Percentiles rank a stretch among this genome's conserved stretches.
Conservation (phyloP, 106 monocot species). For the Phalaenopsis aphrodite region DNA sequence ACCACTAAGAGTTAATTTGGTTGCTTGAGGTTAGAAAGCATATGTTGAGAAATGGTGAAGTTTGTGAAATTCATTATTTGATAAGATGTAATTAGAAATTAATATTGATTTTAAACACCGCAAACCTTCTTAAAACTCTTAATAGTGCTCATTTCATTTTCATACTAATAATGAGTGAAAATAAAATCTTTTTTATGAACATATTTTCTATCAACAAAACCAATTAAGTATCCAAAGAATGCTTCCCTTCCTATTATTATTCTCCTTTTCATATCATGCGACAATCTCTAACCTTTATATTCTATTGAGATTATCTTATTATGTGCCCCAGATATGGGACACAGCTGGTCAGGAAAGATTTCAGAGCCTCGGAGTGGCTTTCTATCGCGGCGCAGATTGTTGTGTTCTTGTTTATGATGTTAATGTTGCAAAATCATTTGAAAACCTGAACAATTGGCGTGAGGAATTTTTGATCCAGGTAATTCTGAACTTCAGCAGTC, state of each 20-base stretch:
- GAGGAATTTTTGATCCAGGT: conserved; percentile 73
- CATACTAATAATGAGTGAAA: background rate
- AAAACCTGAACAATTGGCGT: conserved; percentile 79
- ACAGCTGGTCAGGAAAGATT: conserved; percentile 95
- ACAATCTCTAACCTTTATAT: background rate
- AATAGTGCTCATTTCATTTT: background rate
- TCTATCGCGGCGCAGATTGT: conserved; percentile 89
- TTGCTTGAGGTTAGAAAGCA: background rate
- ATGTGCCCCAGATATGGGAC: conserved; percentile 69
- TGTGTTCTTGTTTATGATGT: conserved; percentile 94
- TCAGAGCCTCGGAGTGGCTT: conserved; percentile 92
- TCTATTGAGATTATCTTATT: background rate
- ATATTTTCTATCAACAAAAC: background rate
- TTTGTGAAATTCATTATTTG: background rate
- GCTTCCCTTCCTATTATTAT: background rate
- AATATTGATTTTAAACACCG: too few relatives aligned
- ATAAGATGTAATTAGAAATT: background rate
- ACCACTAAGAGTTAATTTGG: too few relatives aligned
- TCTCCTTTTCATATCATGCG: background rate
- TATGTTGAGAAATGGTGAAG: background rate
- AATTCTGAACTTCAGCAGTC: background rate
- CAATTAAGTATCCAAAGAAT: background rate
- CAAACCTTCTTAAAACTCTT: background rate
- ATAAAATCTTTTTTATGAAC: background rate
- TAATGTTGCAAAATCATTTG: conserved; percentile 77